phyloP scores from a whole-genome alignment of 345 rosid genomes.

The Camelina sativa region DNA sequence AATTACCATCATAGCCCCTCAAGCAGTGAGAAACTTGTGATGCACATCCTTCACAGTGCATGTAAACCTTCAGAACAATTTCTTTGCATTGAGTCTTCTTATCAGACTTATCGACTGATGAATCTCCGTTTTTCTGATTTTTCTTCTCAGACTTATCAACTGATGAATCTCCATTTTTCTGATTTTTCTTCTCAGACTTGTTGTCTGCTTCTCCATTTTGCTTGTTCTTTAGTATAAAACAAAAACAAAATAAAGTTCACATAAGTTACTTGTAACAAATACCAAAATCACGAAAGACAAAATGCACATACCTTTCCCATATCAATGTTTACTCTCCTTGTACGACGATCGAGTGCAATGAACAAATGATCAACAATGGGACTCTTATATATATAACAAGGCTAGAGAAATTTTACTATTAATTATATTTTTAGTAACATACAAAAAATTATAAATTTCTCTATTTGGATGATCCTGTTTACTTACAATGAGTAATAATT shows the following conservation, averaged over 20 bases:
- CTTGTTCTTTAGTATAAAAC: conserved; percentile 32
- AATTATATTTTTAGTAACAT: conserved; percentile 33
- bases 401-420: not conserved
- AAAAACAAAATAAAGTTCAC: not conserved
- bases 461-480: conserved; percentile 23
- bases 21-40: conserved; percentile 55
- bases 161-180: conserved; percentile 23
- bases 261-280: not conserved
- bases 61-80: conserved; percentile 59
- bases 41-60: conserved; percentile 78
- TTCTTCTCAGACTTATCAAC: not conserved
- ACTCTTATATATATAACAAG: conserved; percentile 4
- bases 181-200: conserved; percentile 29
- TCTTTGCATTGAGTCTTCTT: conserved; percentile 46
- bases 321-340: conserved; percentile 9
- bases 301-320: conserved; percentile 42
- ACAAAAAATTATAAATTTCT: conserved; percentile 22
- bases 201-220: conserved; percentile 23
- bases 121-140: conserved; percentile 29
- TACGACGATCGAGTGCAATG: conserved; percentile 15
- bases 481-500: conserved; percentile 9
- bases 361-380: conserved; percentile 7
- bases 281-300: not conserved
- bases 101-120: conserved; percentile 11
- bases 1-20: conserved; percentile 58